Percentiles rank a stretch among this genome's conserved stretches.
Evolutionary conservation across 805 yeast species (phyloP).

Genomic region (Metschnikowia noctiluminum): DNA sequence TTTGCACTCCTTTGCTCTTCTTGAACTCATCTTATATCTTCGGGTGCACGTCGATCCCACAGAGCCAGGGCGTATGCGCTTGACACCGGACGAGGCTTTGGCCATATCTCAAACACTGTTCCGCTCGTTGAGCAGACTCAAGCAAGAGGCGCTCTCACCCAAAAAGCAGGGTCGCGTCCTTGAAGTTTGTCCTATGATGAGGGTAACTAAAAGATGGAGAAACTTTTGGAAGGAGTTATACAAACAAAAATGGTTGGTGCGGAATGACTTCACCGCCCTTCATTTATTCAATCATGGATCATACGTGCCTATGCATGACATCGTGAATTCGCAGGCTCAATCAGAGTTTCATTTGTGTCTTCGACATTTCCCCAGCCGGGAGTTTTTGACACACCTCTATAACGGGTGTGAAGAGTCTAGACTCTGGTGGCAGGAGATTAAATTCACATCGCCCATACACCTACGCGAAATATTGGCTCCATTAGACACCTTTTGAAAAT

Average conservation of each 20-base stretch:
- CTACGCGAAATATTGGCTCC: too few species aligned
- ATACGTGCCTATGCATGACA: background rate
- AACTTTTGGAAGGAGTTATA: background rate
- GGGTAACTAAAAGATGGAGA: background rate
- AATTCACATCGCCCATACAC: background rate
- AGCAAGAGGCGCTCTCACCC: too few species aligned
- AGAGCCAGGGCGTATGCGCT: too few species aligned
- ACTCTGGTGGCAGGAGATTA: background rate
- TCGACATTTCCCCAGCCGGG: background rate
- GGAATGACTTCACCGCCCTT: background rate
- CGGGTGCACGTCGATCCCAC: too few species aligned
- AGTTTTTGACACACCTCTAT: background rate
- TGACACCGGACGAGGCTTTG: too few species aligned
- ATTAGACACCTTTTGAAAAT: background rate
- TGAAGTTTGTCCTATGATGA: too few species aligned
- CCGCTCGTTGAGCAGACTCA: too few species aligned
- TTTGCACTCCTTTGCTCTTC: too few species aligned
- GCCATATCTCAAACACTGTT: too few species aligned
- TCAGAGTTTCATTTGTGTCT: background rate
- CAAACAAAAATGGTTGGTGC: background rate
- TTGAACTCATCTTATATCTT: too few species aligned
- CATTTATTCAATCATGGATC: conserved; percentile 1
- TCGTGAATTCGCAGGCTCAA: background rate
- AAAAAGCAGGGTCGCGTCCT: too few species aligned
- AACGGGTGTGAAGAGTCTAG: background rate